Evolutionary conservation across 495 filamentous ascomycete genomes (phyloP).

Genomic region (Bathelium albidoporum): DNA sequence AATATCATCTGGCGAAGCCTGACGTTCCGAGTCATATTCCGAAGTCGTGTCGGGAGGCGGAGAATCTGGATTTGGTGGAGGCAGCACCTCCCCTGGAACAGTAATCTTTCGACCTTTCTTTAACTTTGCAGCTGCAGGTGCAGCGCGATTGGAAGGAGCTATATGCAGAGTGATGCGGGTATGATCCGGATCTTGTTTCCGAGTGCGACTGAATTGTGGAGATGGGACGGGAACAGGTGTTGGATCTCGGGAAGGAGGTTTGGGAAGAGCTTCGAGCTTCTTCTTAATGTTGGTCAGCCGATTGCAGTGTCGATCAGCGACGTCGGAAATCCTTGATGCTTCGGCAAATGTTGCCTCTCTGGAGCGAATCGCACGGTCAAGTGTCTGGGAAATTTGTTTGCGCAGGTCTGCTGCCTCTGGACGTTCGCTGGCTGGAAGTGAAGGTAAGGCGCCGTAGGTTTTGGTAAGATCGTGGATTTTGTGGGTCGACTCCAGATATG

Average conservation of each 20-base stretch:
- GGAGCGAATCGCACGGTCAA: conserved; percentile 63
- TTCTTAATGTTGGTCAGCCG: conserved; percentile 65
- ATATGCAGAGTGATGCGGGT: conserved; percentile 36
- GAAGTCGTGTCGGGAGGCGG: conserved; percentile 24
- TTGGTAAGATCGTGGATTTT: conserved; percentile 63
- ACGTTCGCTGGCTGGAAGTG: conserved; percentile 42
- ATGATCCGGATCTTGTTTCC: conserved; percentile 30
- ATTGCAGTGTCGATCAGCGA: conserved; percentile 66
- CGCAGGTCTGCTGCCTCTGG: conserved; percentile 53
- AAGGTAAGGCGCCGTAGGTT: conserved; percentile 61
- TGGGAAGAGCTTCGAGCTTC: conserved; percentile 70
- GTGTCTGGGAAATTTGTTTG: conserved; percentile 59
- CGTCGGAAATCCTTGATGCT: conserved; percentile 67
- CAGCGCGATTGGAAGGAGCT: conserved; percentile 29
- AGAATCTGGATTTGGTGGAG: conserved; percentile 37
- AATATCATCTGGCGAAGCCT: conserved; percentile 2
- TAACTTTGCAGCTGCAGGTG: conserved; percentile 2
- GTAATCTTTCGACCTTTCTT: conserved; percentile 34
- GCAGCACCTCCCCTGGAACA: conserved; percentile 38
- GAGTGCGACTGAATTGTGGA: conserved; percentile 29
- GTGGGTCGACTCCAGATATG: conserved; percentile 54
- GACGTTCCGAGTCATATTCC: conserved; percentile 13
- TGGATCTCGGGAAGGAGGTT: conserved; percentile 59
- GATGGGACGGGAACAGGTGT: conserved; percentile 44
- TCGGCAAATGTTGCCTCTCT: conserved; percentile 74